Base-by-base conservation (phyloP, 2,329 filamentous ascomycete genomes). In the Ceratocystis alfenasii region DNA sequence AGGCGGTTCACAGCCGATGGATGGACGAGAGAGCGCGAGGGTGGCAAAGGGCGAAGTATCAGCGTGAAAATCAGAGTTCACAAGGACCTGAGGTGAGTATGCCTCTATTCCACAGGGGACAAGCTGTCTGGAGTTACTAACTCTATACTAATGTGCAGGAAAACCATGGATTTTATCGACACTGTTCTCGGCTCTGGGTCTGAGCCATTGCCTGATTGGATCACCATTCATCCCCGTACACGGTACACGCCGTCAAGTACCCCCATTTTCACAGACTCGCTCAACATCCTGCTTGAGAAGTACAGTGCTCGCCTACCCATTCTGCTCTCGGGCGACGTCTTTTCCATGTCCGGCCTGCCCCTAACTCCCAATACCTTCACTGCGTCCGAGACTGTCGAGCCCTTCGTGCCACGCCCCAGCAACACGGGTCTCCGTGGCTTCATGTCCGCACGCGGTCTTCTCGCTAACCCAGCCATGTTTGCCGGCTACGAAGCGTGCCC, bases 21-120 rank as follows among this genome's bases (percentile, higher is more conserved):
- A 1, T 85, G 81, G 79, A 74, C 79, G 68, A 70, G 73, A 70
- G 75, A 82, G 68, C 69, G 75, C n/a, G 73, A 77, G 15, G 78
- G 72, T 60, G 74, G 75, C 8, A 75, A 73, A 64, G 81, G 81
- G 0, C 74, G 82, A 67, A 86, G 82, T 69, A 81, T 89, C 12
- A 88, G 85, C 72, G 83, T 88, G 69, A 89, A 89, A 75, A 88
- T 89, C 53, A 77, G 87, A 2, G 80, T 89, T 5, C 85, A 88
- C 71, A 80, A 81, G 61, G 85, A 89, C 71, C 71, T 88, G 10
- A 77, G 82, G 79, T 80, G 69, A 57, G 70, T 22, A 59, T 28
- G 20, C 17, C 48, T 17, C 10, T 46, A 61, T 46, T n/a, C n/a
- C 10, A 15, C 28, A 15, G 15, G 8, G 17, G 2, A 20, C 41